Percentiles rank a stretch among this genome's conserved stretches.
Conservation (phyloP, 257 asterid species). For the Solanum neorickii region DNA sequence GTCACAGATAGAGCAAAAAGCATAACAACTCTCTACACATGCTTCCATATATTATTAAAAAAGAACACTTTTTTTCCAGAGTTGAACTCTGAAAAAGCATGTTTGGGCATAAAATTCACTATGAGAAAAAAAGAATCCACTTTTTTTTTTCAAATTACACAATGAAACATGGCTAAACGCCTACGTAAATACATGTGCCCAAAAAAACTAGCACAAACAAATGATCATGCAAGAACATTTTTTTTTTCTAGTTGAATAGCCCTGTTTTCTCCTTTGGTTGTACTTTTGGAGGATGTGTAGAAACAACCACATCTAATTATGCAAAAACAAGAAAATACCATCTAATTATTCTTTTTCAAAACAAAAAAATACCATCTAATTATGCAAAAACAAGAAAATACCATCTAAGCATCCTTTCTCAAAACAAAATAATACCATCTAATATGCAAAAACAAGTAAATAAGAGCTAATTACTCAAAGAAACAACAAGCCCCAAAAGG, state of each 20-base stretch:
- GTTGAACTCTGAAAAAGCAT: background rate
- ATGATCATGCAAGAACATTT: background rate
- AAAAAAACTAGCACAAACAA: background rate
- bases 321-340: background rate
- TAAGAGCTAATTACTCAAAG: background rate
- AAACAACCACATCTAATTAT: background rate
- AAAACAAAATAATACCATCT: background rate
- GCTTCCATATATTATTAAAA: too few relatives aligned
- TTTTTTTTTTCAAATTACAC: background rate
- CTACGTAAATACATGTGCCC: background rate
- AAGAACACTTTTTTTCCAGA: background rate
- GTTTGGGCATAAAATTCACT: background rate
- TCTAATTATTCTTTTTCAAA: background rate
- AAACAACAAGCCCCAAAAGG: background rate
- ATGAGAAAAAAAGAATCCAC: background rate
- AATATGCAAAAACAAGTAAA: background rate
- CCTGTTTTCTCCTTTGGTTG: background rate
- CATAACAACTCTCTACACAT: constrained; percentile 38
- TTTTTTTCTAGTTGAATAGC: background rate
- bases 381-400: background rate
- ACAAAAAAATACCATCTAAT: background rate
- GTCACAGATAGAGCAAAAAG: constrained; percentile 27
- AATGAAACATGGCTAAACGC: background rate
- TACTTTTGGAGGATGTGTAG: background rate
- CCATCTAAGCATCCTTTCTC: background rate